Base-by-base conservation (phyloP, 2,329 filamentous ascomycete species). In the Clarireedia paspali region DNA sequence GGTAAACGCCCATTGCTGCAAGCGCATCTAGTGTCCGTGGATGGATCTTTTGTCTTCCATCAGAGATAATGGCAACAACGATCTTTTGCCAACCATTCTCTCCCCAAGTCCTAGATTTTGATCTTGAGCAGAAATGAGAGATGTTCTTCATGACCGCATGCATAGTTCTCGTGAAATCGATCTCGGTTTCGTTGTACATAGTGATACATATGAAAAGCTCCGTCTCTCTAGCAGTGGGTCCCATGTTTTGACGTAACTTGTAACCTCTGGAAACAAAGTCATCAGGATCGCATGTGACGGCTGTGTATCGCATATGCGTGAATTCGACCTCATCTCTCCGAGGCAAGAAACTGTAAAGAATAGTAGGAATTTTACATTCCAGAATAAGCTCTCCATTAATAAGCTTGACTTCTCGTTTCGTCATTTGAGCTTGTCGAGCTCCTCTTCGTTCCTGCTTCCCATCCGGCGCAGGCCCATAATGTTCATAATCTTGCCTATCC, bases 101-200 rank as follows among this genome's bases (percentile, higher is more conserved):
- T 40, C 94, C 95, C 94, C 94, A 99, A 0, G 91, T 97, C 57
- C 94, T 83, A 5, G 91, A 96, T 70, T 94, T 92, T 54, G 86
- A 88, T 53, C 94, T 85, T 20, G 87, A 90, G 76, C 94, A 99
- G 73, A 99, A 96, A 70, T 97, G 94, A 14, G 89, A 85, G 66
- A 99, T 92, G 70, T 99, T 99, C 71, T 95, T 91, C 89, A 99
- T 95, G 56, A 99, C 89, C 55, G 92, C 94, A 70, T 97, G 90
- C 92, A 99, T 97, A 0, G 94, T 99, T 47, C 94, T 84, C 6
- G 94, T 96, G 66, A 99, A 99, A 68, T 91, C 84, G 65, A 96
- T 89, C 69, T 97, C 94, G 72, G 96, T 89, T 73, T 99, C 94
- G 72, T 99, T 99, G 76, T 96, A 97, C 94, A 97, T 97, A 65